Percentiles rank a stretch among this genome's conserved stretches.
Conservation (phyloP, 371 early-diverging fungal species). For the Nematocida ausubeli region DNA sequence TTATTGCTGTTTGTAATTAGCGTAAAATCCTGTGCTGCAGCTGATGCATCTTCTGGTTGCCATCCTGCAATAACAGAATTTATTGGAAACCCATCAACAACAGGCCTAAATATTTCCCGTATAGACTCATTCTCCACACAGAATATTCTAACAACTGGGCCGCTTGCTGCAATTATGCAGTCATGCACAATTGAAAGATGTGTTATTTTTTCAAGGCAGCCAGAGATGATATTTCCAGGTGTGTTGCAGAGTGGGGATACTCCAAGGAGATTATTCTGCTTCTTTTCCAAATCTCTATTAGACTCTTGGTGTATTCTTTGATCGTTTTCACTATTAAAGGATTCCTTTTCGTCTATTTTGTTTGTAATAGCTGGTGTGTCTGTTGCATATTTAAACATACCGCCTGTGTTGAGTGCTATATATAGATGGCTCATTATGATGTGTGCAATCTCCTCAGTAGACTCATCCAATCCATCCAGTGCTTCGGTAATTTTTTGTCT, state of each 20-base stretch:
- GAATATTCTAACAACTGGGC: not conserved
- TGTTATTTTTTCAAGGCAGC: not conserved
- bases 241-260: not conserved
- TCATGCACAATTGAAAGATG: not conserved
- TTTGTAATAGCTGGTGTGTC: not conserved
- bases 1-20: not conserved
- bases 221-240: not conserved
- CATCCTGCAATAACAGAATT: not conserved
- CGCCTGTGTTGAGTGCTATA: not conserved
- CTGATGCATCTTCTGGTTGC: not conserved
- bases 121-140: not conserved
- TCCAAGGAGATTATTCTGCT: not conserved
- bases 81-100: slow-evolving; percentile 1
- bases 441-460: not conserved
- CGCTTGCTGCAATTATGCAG: not conserved
- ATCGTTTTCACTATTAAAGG: too few species aligned
- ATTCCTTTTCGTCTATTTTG: not conserved
- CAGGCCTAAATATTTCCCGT: slow-evolving; percentile 14
- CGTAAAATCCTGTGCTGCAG: not conserved
- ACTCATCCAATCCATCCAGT: not conserved
- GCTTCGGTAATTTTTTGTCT: not conserved
- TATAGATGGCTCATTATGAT: not conserved
- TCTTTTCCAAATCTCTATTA: not conserved
- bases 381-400: not conserved
- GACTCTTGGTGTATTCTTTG: not conserved